phyloP scores from a whole-genome alignment of 2,329 filamentous ascomycete species.

The Aphanocladium album region DNA sequence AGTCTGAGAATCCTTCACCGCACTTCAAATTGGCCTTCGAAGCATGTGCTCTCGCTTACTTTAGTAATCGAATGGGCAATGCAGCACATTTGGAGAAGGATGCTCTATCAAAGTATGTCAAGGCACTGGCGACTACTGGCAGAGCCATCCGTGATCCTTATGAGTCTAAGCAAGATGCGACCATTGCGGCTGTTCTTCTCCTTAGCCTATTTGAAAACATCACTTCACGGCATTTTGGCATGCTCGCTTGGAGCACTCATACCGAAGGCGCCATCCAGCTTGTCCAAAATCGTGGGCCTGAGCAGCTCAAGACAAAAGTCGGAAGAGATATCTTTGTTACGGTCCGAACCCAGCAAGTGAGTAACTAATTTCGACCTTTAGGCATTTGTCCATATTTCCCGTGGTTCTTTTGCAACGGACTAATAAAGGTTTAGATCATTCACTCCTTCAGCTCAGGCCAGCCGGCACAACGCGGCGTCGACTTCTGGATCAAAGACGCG shows the following conservation, averaged over 20 bases:
- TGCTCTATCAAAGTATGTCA: conserved; percentile 50
- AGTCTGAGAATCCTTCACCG: conserved; percentile 35
- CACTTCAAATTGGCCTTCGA: conserved; percentile 54
- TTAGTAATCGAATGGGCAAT: conserved; percentile 45
- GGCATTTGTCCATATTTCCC: neutral
- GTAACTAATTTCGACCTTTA: conserved; percentile 12
- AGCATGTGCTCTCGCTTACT: conserved; percentile 53
- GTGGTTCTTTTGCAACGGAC: neutral
- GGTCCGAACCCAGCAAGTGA: conserved; percentile 56
- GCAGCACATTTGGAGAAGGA: conserved; percentile 29
- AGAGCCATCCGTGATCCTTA: conserved; percentile 47
- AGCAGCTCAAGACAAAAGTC: conserved; percentile 48
- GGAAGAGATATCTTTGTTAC: conserved; percentile 54
- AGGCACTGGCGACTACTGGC: conserved; percentile 49
- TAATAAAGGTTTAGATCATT: conserved; percentile 41
- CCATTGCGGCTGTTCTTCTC: conserved; percentile 54
- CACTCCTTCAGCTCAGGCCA: conserved; percentile 51
- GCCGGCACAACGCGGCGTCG: conserved; percentile 46
- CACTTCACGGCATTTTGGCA: conserved; percentile 47
- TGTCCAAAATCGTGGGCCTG: conserved; percentile 51
- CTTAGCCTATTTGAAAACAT: conserved; percentile 59
- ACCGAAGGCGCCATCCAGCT: conserved; percentile 60
- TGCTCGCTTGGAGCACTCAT: conserved; percentile 58
- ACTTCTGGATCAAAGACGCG: conserved; percentile 57
- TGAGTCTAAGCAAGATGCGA: conserved; percentile 48